Conservation (phyloP, 768 basidiomycete species). For the Hericium erinaceus region DNA sequence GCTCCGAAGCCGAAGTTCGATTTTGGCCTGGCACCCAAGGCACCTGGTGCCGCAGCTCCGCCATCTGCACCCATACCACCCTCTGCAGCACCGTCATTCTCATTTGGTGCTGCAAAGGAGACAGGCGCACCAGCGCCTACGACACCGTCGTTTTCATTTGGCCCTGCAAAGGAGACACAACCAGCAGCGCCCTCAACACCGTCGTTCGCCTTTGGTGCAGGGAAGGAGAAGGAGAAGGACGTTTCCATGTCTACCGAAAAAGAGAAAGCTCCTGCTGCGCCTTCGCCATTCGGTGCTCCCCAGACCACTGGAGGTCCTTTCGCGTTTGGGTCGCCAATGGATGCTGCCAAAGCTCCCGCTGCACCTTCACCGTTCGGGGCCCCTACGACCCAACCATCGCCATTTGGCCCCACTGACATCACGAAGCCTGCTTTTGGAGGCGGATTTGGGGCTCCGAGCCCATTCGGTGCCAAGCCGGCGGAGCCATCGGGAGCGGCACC, state of each 20-base stretch:
- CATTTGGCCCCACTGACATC: no score
- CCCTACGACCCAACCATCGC: no score
- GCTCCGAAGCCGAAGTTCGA: conserved; percentile 12
- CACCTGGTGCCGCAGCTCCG: conserved; percentile 3
- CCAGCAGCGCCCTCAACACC: background rate
- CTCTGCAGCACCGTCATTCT: conserved; percentile 6
- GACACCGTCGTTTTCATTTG: conserved; percentile 13
- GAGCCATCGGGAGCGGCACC: background rate
- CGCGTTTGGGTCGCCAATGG: no score
- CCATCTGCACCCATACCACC: background rate
- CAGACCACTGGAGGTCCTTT: no score
- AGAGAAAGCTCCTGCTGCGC: background rate
- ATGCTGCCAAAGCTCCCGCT: no score
- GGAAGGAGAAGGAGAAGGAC: background rate
- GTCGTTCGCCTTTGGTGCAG: conserved; percentile 10
- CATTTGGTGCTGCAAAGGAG: conserved; percentile 6
- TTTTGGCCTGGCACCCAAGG: conserved; percentile 12
- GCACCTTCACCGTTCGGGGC: no score
- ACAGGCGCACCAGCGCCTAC: background rate
- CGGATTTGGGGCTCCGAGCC: background rate
- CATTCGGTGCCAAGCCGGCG: background rate
- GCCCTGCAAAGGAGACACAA: background rate
- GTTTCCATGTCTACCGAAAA: background rate
- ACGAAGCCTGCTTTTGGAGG: background rate
- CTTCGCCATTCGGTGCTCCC: background rate